Percentiles rank a stretch among this genome's conserved stretches.
Conservation (phyloP, 352 stramenopile genomes). For the Globisporangium heterothallicum region DNA sequence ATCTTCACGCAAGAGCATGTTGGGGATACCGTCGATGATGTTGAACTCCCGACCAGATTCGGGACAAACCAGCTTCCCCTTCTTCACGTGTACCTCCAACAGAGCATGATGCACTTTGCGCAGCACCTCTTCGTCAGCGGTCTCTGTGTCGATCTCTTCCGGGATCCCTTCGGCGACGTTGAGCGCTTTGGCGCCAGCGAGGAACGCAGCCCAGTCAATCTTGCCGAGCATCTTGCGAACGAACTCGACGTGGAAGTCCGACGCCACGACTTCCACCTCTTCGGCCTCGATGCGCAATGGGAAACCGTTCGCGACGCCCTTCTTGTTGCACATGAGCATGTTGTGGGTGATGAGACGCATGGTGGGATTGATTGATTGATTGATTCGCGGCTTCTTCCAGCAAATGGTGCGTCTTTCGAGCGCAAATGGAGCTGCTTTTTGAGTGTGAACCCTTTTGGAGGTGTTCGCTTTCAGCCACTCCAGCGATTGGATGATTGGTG, state of each 20-base stretch:
- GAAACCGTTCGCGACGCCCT: constrained; percentile 90
- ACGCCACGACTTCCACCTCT: constrained; percentile 74
- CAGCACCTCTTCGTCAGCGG: constrained; percentile 65
- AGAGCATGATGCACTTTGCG: constrained; percentile 87
- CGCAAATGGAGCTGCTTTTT: too few species aligned
- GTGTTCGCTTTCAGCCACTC: too few species aligned
- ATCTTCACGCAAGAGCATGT: constrained; percentile 94
- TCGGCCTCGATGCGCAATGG: constrained; percentile 85
- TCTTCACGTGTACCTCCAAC: constrained; percentile 94
- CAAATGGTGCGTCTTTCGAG: too few species aligned
- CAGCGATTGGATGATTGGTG: too few species aligned
- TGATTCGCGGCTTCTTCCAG: too few species aligned
- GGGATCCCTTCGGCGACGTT: constrained; percentile 69
- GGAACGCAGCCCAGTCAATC: constrained; percentile 86
- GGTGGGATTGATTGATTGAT: constrained; percentile 6
- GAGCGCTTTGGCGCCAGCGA: constrained; percentile 70
- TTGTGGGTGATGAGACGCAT: constrained; percentile 95
- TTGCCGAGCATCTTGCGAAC: constrained; percentile 88
- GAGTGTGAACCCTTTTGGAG: too few species aligned
- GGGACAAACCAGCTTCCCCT: constrained; percentile 94
- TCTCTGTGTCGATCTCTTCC: constrained; percentile 31
- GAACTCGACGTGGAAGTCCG: constrained; percentile 81
- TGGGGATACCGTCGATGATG: constrained; percentile 96
- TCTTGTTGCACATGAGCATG: constrained; percentile 92
- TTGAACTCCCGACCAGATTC: constrained; percentile 95